Conservation (phyloP, 1,284 basidiomycete genomes). For the Pyrrhoderma lamaoense region DNA sequence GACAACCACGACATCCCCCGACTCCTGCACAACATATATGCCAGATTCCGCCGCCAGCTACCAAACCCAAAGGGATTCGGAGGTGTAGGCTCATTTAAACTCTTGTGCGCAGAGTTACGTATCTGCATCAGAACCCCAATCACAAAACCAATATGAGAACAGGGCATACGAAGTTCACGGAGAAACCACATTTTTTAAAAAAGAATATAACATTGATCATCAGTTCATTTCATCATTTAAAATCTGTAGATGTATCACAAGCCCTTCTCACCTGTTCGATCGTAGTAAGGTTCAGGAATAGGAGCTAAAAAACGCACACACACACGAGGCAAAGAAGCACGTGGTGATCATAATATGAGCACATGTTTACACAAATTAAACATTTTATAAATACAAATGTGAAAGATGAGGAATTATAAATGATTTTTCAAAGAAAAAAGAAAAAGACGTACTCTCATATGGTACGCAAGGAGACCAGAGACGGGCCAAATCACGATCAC, state of each 20-base stretch:
- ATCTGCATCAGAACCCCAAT: constrained; percentile 39
- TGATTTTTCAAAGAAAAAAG: not conserved
- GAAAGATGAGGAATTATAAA: constrained; percentile 9
- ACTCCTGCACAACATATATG: constrained; percentile 65
- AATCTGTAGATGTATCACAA: constrained; percentile 1
- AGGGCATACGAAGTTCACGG: constrained; percentile 4
- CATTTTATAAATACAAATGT: constrained; percentile 3
- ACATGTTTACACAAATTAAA: not conserved
- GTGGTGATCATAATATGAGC: no score
- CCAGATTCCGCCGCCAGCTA: constrained; percentile 58
- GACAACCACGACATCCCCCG: constrained; percentile 65
- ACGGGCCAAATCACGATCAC: constrained; percentile 76
- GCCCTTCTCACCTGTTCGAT: constrained; percentile 75
- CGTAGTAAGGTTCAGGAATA: constrained; percentile 82
- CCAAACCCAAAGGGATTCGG: constrained; percentile 77
- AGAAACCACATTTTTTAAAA: not conserved
- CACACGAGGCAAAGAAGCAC: not conserved
- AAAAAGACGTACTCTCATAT: constrained; percentile 60
- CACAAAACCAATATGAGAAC: constrained; percentile 7
- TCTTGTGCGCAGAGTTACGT: constrained; percentile 72
- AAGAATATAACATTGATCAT: constrained; percentile 8
- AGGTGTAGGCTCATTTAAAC: constrained; percentile 50
- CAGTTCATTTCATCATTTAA: constrained; percentile 1
- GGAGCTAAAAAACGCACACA: constrained; percentile 40
- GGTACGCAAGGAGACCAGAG: constrained; percentile 71